Conservation (phyloP, 2,329 filamentous ascomycete species). For the Aspergillus amoenus region DNA sequence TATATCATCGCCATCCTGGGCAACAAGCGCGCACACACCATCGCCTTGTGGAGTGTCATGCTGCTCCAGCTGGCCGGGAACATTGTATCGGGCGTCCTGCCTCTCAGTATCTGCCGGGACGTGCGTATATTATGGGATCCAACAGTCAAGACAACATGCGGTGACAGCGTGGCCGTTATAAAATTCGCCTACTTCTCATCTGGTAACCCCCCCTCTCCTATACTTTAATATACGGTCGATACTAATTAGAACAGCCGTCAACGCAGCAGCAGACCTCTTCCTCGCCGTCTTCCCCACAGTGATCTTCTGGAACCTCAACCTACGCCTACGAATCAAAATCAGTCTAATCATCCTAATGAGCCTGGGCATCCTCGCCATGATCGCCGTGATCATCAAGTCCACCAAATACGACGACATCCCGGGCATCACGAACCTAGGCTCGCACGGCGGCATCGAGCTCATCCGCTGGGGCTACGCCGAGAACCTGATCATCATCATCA, state of each 20-base stretch:
- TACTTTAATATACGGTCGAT: no score
- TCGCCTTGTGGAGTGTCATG: conserved; percentile 24
- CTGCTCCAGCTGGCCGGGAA: conserved; percentile 27
- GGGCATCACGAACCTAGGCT: conserved; percentile 27
- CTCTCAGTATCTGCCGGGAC: conserved; percentile 28
- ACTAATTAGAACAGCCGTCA: conserved; percentile 19
- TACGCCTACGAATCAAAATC: conserved; percentile 29
- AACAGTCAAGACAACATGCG: conserved; percentile 25
- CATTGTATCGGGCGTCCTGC: conserved; percentile 26
- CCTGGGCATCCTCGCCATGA: conserved; percentile 31
- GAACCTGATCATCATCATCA: conserved; percentile 31
- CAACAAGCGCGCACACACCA: conserved; percentile 22
- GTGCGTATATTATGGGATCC: conserved; percentile 25
- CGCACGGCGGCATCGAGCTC: conserved; percentile 24
- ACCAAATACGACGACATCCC: conserved; percentile 27
- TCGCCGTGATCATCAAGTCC: conserved; percentile 33
- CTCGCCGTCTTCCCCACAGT: conserved; percentile 29
- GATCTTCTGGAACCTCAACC: conserved; percentile 32
- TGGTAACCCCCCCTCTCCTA: conserved; percentile 9
- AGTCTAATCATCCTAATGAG: conserved; percentile 28
- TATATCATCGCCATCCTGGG: conserved; percentile 30
- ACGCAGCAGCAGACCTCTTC: conserved; percentile 30
- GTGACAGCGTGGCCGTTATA: conserved; percentile 20
- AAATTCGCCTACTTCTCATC: conserved; percentile 32
- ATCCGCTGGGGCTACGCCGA: conserved; percentile 33